Percentiles rank a stretch among this genome's conserved stretches.
Evolutionary conservation across 2,329 filamentous ascomycete species (phyloP).

Genomic region (Arthroderma sp.): DNA sequence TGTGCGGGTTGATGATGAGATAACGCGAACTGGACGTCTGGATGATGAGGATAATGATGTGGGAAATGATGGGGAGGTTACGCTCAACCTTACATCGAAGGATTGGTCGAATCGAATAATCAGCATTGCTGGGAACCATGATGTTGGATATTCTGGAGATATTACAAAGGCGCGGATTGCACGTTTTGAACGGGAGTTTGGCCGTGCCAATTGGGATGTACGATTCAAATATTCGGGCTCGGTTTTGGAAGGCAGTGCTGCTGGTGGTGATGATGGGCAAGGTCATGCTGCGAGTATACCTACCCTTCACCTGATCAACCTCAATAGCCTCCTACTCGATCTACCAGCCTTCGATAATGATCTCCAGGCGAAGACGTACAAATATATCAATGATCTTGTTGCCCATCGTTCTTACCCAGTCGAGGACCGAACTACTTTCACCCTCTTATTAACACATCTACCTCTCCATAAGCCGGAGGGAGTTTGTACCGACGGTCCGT

Average conservation of each 20-base stretch:
- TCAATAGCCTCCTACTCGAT: conserved; percentile 93
- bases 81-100: conserved; percentile 27
- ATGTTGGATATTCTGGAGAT: conserved; percentile 92
- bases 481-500: conserved; percentile 70
- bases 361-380: conserved; percentile 64
- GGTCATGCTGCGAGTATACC: conserved; percentile 23
- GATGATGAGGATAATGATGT: conserved; percentile 28
- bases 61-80: conserved; percentile 13
- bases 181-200: conserved; percentile 75
- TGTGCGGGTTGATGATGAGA: conserved; percentile 44
- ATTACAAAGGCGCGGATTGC: conserved; percentile 60
- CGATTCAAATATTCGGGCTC: conserved; percentile 46
- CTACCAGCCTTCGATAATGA: conserved; percentile 55
- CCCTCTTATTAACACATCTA: conserved; percentile 80
- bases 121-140: conserved; percentile 88
- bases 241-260: conserved; percentile 19
- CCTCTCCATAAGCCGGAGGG: conserved; percentile 74
- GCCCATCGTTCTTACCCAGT: conserved; percentile 45
- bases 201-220: conserved; percentile 81
- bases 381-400: conserved; percentile 51
- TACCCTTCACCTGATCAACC: conserved; percentile 65
- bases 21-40: conserved; percentile 24
- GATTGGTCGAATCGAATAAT: conserved; percentile 67
- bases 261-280: not conserved
- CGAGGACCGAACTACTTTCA: conserved; percentile 54